Evolutionary conservation across 139 green algal species (phyloP).

Genomic region (Chlorella sp.): DNA sequence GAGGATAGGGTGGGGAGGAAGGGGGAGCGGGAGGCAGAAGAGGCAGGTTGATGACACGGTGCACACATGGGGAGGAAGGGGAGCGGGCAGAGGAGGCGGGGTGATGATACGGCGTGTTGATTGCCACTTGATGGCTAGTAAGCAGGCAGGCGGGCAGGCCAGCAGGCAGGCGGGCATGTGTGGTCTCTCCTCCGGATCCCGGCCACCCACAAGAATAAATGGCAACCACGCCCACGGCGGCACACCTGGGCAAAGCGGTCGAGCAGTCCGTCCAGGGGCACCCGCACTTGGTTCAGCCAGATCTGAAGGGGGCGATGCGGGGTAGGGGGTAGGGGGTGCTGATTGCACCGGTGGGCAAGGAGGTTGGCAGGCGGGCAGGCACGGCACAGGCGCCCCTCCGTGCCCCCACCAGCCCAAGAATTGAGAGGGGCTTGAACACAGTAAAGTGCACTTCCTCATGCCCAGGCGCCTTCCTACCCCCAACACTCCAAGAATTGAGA

Average conservation of each 20-base stretch:
- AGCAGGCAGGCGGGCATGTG: neutral
- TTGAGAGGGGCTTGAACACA: too few species aligned
- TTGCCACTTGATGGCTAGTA: neutral
- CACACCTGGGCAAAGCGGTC: conserved; percentile 64
- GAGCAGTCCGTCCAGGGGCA: conserved; percentile 74
- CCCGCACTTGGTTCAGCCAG: conserved; percentile 83
- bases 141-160: neutral
- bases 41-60: too few species aligned
- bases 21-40: neutral
- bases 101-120: neutral
- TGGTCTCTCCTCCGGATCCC: too few species aligned
- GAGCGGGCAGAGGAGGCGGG: neutral
- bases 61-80: too few species aligned
- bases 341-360: neutral
- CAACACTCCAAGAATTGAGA: too few species aligned
- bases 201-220: too few species aligned
- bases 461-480: too few species aligned
- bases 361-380: neutral
- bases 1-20: neutral
- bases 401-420: too few species aligned
- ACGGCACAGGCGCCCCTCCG: too few species aligned
- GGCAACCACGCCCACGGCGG: neutral
- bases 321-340: neutral
- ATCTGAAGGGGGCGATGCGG: conserved; percentile 44
- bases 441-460: too few species aligned